These are phyloP conservation scores for Solanum chiquidenum DNA, from an alignment of 257 asterid genomes.

Conservation along the genomic window DNA sequence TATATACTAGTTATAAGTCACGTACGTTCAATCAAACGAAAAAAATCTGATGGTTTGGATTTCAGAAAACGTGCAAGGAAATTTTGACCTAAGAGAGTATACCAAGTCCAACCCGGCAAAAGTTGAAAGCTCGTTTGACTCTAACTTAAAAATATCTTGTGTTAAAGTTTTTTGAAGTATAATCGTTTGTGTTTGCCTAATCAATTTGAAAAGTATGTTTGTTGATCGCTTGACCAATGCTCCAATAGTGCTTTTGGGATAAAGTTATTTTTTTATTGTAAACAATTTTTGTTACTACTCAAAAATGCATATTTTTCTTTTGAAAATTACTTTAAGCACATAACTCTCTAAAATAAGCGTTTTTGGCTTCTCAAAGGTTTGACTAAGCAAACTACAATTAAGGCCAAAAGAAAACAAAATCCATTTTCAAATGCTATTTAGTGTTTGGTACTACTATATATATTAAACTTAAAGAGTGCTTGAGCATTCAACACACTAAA, in stretches of 20 bases:
- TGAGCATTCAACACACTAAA: not conserved
- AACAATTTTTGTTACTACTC: not conserved
- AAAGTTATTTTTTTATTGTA: not conserved
- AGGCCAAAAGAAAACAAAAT: not conserved
- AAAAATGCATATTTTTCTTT: not conserved
- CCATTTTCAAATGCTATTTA: not conserved
- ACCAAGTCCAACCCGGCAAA: not conserved
- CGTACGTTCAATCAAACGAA: not conserved
- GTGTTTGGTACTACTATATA: not conserved
- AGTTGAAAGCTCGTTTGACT: not conserved
- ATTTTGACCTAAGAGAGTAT: not conserved
- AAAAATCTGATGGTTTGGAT: not conserved
- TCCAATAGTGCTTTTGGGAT: not conserved
- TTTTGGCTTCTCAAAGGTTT: not conserved
- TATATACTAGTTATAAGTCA: too few species aligned
- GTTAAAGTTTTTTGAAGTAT: not conserved
- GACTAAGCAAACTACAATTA: not conserved
- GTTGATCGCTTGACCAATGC: not conserved
- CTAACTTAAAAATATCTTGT: not conserved
- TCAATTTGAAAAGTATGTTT: not conserved
- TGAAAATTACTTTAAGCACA: not conserved
- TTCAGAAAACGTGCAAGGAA: not conserved
- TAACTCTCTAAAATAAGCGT: not conserved
- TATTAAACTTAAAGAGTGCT: not conserved
- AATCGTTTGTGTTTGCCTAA: not conserved